phyloP scores from a whole-genome alignment of 129 eudicot genomes.

The Artemisia argyi region DNA sequence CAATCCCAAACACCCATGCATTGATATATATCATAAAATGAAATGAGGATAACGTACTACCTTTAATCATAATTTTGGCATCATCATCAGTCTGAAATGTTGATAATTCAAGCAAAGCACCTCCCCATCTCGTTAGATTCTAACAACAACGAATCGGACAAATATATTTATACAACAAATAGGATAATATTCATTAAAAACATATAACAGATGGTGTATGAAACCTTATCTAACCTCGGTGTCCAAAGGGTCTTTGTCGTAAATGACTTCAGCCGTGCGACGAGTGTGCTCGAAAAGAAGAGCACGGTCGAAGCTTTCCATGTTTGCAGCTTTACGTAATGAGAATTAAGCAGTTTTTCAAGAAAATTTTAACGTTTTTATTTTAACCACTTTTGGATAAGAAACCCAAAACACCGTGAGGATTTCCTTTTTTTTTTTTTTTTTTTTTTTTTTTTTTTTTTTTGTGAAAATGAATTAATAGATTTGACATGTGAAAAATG shows the following conservation, averaged over 20 bases:
- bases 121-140: conserved; percentile 88
- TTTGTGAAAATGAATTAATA: too few relatives aligned
- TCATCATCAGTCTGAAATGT: conserved; percentile 53
- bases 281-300: conserved; percentile 89
- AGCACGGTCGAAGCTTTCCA: conserved; percentile 81
- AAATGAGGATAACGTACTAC: conserved; percentile 19
- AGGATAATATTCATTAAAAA: too few relatives aligned
- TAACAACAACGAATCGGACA: background rate
- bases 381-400: background rate
- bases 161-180: too few relatives aligned
- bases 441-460: too few relatives aligned
- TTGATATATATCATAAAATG: background rate
- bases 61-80: conserved; percentile 64
- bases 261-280: conserved; percentile 61
- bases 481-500: too few relatives aligned
- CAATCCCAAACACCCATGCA: too few relatives aligned
- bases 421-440: too few relatives aligned
- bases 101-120: conserved; percentile 76
- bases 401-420: too few relatives aligned
- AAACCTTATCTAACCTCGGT: conserved; percentile 46
- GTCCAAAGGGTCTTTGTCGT: conserved; percentile 64
- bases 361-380: background rate
- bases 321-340: conserved; percentile 2
- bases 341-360: too few relatives aligned
- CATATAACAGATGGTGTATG: background rate